phyloP scores from a whole-genome alignment of 805 yeast species.

The Priceomyces melissophilus region DNA sequence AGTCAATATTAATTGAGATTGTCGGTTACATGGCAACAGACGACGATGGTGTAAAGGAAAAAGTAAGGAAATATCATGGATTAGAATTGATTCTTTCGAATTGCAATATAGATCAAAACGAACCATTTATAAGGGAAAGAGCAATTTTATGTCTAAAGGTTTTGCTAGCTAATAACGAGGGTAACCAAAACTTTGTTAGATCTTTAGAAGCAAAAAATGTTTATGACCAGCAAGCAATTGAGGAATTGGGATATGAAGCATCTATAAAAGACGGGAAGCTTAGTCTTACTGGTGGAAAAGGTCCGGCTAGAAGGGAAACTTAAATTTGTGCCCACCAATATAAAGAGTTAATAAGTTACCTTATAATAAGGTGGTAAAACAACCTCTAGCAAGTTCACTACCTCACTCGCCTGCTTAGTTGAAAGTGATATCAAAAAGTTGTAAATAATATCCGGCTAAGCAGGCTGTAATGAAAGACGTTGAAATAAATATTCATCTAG shows the following conservation, averaged over 20 bases:
- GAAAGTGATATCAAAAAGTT: no score
- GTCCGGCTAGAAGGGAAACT: neutral
- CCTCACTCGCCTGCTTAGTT: no score
- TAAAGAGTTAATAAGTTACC: no score
- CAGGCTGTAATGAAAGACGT: no score
- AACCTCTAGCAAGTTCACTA: no score
- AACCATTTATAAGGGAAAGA: slow-evolving; percentile 84
- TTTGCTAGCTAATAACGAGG: slow-evolving; percentile 57
- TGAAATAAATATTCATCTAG: no score
- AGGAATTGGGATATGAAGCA: slow-evolving; percentile 74
- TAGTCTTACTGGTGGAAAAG: slow-evolving; percentile 37
- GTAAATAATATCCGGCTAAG: no score
- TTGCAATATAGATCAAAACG: slow-evolving; percentile 82
- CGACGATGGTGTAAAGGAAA: slow-evolving; percentile 60
- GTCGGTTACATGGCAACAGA: slow-evolving; percentile 55
- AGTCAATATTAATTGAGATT: slow-evolving; percentile 63
- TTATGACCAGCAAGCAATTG: slow-evolving; percentile 53
- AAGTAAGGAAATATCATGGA: slow-evolving; percentile 61
- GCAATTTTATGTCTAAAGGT: slow-evolving; percentile 76
- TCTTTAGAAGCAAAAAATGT: slow-evolving; percentile 70
- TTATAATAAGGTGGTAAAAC: no score
- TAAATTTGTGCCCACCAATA: no score
- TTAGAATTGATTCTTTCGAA: slow-evolving; percentile 69
- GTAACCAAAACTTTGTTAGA: slow-evolving; percentile 76
- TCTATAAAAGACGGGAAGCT: slow-evolving; percentile 72